These are phyloP conservation scores for Tylopilus rubrobrunneus DNA, from an alignment of 768 basidiomycete species.

Conservation along the genomic window DNA sequence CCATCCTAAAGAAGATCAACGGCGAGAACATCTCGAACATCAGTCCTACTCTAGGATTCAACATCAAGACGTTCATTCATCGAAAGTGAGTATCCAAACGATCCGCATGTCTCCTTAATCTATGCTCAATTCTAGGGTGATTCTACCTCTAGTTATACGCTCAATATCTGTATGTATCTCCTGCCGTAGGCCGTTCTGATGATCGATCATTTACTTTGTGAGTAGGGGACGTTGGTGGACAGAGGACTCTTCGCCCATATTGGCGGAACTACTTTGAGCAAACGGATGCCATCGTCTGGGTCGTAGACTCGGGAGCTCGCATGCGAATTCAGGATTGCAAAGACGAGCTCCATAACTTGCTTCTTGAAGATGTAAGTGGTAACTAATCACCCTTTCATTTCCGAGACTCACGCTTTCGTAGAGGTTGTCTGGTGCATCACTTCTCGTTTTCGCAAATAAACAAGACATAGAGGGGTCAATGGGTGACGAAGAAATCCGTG, in stretches of 20 bases:
- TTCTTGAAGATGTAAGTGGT: conserved; percentile 83
- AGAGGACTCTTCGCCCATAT: conserved; percentile 92
- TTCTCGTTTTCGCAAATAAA: conserved; percentile 97
- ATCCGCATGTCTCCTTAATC: conserved; percentile 15
- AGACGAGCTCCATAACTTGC: conserved; percentile 77
- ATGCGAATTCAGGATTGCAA: conserved; percentile 89
- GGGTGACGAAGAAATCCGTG: conserved; percentile 74
- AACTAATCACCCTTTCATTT: conserved; percentile 3
- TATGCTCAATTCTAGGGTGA: conserved; percentile 23
- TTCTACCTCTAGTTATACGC: conserved; percentile 35
- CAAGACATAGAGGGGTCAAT: conserved; percentile 91
- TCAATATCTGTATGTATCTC: conserved; percentile 39
- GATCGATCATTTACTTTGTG: conserved; percentile 77
- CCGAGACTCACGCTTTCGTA: conserved; percentile 33
- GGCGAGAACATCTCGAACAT: conserved; percentile 86
- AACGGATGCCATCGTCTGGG: conserved; percentile 98
- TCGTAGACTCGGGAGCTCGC: conserved; percentile 93
- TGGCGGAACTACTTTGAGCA: conserved; percentile 99
- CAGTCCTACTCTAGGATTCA: conserved; percentile 95
- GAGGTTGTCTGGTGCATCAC: conserved; percentile 93
- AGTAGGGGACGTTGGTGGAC: conserved; percentile 97
- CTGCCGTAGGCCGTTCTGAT: background rate
- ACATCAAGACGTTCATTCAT: conserved; percentile 95
- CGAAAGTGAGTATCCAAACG: conserved; percentile 58
- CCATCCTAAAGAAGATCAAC: conserved; percentile 92